Evolutionary conservation across 441 rosid genomes (phyloP).

Genomic region (Biscutella laevigata): DNA sequence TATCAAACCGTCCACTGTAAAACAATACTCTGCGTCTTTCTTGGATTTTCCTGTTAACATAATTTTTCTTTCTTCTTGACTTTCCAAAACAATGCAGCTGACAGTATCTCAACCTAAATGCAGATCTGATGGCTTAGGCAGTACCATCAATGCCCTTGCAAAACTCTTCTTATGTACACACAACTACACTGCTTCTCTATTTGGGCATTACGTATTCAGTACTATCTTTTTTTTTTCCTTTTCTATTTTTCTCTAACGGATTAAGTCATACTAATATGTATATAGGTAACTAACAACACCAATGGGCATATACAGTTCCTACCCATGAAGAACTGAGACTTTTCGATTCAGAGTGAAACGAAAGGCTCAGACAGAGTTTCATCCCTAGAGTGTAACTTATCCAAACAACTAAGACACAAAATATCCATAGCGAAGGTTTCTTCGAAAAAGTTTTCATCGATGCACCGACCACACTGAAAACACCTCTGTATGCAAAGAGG

Average conservation of each 20-base stretch:
- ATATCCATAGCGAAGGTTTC: constrained; percentile 78
- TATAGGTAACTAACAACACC: not conserved
- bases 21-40: too few relatives aligned
- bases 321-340: constrained; percentile 33
- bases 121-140: too few relatives aligned
- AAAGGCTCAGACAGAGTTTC: constrained; percentile 9
- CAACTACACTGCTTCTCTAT: too few relatives aligned
- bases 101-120: too few relatives aligned
- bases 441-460: constrained; percentile 69
- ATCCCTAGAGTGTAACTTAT: constrained; percentile 25
- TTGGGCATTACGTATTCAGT: too few relatives aligned
- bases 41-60: too few relatives aligned
- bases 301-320: constrained; percentile 15
- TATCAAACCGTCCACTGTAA: too few relatives aligned
- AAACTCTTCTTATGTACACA: too few relatives aligned
- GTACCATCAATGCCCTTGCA: too few relatives aligned
- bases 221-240: not conserved
- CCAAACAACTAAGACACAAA: constrained; percentile 63
- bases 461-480: constrained; percentile 79
- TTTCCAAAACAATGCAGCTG: too few relatives aligned
- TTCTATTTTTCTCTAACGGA: not conserved
- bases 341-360: constrained; percentile 19
- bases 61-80: too few relatives aligned
- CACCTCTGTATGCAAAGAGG: constrained; percentile 73
- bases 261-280: not conserved